A percentile compares a stretch with the other conserved stretches of the same genome.
These are phyloP conservation scores for Floccularia luteovirens DNA, from an alignment of 768 basidiomycete species.

Conservation along the genomic window DNA sequence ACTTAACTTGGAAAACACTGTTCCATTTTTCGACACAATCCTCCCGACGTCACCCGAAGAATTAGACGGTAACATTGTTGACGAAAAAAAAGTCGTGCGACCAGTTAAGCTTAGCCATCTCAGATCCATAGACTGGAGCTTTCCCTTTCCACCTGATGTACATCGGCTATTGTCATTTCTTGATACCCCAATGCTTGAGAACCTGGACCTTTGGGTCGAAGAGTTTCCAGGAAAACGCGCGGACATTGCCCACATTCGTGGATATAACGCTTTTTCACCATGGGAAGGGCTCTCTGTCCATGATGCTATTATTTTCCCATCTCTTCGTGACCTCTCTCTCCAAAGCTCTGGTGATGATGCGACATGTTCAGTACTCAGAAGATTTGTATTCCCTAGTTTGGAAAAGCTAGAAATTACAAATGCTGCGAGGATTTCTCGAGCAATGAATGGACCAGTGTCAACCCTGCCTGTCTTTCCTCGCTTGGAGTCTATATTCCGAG, in stretches of 20 bases:
- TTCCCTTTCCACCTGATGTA: conserved; percentile 31
- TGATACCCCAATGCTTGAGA: conserved; percentile 29
- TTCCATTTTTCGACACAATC: conserved; percentile 28
- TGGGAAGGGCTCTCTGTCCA: conserved; percentile 6
- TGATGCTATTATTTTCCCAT: conserved; percentile 15
- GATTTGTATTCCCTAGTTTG: conserved; percentile 35
- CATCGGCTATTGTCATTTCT: conserved; percentile 35
- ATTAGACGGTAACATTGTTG: conserved; percentile 2
- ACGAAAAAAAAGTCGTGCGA: conserved; percentile 4
- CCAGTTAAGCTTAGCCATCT: conserved; percentile 28
- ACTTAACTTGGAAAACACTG: conserved; percentile 31
- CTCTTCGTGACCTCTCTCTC: conserved; percentile 34
- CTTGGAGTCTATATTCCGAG: conserved; percentile 45
- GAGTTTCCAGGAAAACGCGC: conserved; percentile 11
- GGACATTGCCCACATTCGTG: conserved; percentile 8
- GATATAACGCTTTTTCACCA: conserved; percentile 9
- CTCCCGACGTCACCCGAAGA: conserved; percentile 9
- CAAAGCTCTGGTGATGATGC: conserved; percentile 32
- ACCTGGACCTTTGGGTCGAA: conserved; percentile 36
- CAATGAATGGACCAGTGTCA: conserved; percentile 10
- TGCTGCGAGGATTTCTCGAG: conserved; percentile 7
- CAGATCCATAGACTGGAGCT: conserved; percentile 40
- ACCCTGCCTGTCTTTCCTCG: conserved; percentile 30
- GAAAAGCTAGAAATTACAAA: conserved; percentile 36
- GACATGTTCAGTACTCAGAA: conserved; percentile 27